phyloP scores from a whole-genome alignment of 148 eudicot genomes.

The Gaultheria prostrata region DNA sequence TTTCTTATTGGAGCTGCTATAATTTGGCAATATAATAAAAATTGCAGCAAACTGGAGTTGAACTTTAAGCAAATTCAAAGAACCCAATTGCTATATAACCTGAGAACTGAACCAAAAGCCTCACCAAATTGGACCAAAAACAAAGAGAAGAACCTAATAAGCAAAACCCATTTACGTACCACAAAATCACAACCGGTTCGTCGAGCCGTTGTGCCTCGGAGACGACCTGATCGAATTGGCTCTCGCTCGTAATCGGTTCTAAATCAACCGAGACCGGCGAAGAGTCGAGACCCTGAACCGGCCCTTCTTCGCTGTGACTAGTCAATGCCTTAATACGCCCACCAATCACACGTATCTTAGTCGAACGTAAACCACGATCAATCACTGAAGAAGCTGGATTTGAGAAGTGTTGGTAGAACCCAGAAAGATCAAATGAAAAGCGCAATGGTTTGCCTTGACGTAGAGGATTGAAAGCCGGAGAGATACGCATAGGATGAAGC shows the following conservation, averaged over 20 bases:
- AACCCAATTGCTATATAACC: neutral
- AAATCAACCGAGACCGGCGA: conserved; percentile 38
- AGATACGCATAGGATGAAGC: neutral
- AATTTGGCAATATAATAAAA: neutral
- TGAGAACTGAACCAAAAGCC: conserved; percentile 1
- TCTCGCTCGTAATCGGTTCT: conserved; percentile 34
- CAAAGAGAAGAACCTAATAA: neutral
- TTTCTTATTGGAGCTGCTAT: neutral
- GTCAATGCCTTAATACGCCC: conserved; percentile 14
- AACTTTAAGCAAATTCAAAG: neutral
- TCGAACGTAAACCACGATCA: neutral
- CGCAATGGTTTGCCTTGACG: neutral
- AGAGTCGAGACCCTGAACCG: conserved; percentile 21
- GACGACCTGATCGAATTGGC: conserved; percentile 48
- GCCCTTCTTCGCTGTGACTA: conserved; percentile 22
- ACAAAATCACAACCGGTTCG: conserved; percentile 37
- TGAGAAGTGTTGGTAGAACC: neutral
- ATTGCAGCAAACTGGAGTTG: neutral
- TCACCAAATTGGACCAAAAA: neutral
- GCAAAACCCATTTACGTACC: conserved; percentile 26
- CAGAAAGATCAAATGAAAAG: neutral
- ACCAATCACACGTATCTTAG: neutral
- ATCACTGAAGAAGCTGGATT: neutral
- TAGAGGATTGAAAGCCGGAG: conserved; percentile 1
- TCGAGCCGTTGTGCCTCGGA: conserved; percentile 45